Conservation (phyloP, 2,329 filamentous ascomycete species). For the Cordyceps fumosorosea region DNA sequence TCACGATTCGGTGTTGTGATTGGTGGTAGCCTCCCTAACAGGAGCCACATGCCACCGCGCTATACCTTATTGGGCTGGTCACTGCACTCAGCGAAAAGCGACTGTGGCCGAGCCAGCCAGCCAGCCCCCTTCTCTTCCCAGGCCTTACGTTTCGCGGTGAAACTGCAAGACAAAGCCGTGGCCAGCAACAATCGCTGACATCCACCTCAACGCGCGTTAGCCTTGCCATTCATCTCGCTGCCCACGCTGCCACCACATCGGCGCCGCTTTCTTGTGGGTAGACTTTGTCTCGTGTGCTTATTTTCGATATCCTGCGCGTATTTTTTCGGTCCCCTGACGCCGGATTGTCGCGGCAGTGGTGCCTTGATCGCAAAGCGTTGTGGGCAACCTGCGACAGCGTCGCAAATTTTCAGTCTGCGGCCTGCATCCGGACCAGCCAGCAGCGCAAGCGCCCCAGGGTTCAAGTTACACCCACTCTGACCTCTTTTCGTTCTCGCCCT, state of each 20-base stretch:
- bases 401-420: conserved; percentile 4
- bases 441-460: neutral
- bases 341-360: neutral
- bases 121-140: neutral
- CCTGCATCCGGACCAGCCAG: neutral
- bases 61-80: neutral
- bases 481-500: neutral
- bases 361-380: neutral
- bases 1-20: neutral
- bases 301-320: neutral
- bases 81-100: neutral
- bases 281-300: neutral
- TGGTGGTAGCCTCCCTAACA: neutral
- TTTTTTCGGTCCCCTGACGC: neutral
- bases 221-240: conserved; percentile 11
- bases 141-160: neutral
- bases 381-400: conserved; percentile 1
- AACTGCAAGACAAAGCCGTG: conserved; percentile 6
- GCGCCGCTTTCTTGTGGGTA: conserved; percentile 6
- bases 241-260: conserved; percentile 11
- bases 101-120: neutral
- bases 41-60: neutral
- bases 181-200: conserved; percentile 11
- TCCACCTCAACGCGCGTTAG: conserved; percentile 13
- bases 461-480: conserved; percentile 4